Evolutionary conservation across 208 protist species (phyloP), one percentile per base, ranked within the genome.

Genomic region (Wallacemonas collosoma): DNA sequence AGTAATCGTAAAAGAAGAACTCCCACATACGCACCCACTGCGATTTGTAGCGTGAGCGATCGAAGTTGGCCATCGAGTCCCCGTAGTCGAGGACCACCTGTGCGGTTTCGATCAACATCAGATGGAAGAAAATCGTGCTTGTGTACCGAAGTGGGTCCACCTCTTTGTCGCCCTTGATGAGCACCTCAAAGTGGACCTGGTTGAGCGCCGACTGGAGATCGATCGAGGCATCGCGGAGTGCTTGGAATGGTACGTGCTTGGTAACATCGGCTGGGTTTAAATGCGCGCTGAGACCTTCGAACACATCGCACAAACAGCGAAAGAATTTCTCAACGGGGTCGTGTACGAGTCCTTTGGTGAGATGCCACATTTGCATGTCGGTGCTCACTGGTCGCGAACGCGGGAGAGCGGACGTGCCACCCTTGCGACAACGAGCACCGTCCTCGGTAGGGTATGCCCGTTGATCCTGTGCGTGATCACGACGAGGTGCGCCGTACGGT

Each of bases 241-340:
- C 73, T 48, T 75, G 76, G 60, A 91, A 88, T 3, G 80, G 81
- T 40, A 91, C 86, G 9, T 77, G 53, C 26, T 73, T 50, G 2
- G 70, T 73, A 14, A 73, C 68, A 2, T 82, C 78, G 11, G 68
- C 6, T 15, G 86, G 86, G 70, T 83, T 83, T 12, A 91, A 71
- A 41, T 81, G 47, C 64, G 61, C 11, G 40, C 82, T 75, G 11
- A 91, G 77, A 3, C 50, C 68, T 41, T 78, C 61, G 43, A 87
- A n/a, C 3, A 85, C 80, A 15, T 61, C 60, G 15, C 83, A 70
- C 6, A 91, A 56, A 2, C 75, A 53, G 17, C 70, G 60, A 38
- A 88, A 55, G 73, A 69, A 87, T 15, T 51, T 17, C 1, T 83
- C 12, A 5, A 87, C 44, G 2, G 78, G 38, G 2, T 53, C 61